Evolutionary conservation across 2,329 filamentous ascomycete species (phyloP), one percentile per base, ranked within the genome.

Genomic region (Cadophora gregata): DNA sequence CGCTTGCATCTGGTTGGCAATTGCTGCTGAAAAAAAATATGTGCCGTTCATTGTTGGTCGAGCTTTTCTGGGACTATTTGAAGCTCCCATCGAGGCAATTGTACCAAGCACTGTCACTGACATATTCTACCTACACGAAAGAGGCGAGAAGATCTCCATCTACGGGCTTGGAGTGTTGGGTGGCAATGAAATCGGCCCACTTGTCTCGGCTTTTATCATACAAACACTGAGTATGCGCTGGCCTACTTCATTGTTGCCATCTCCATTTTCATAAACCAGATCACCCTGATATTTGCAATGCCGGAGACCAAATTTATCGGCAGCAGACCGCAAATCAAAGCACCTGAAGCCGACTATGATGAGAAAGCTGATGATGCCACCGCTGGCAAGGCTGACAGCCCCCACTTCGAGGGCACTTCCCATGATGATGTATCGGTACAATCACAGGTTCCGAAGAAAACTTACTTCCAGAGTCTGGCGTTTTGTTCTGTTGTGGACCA

Each of bases 41-140:
- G 63, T 47, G 12, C 62, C 66, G 3, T 69, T 70, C 56, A 64
- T 70, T 51, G 27, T 68, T 6, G 69, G 67, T 25, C 58, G 69
- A 36, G 63, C 67, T 19, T 69, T 69, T 38, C 53, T 69, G 10
- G 69, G 69, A 16, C 61, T 70, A n/a, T 61, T 62, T 31, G 64
- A 66, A 3, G 69, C 64, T 29, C 84, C 86, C 8, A 81, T 84
- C 3, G 85, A 88, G 77, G 86, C 84, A 0, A 82, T 85, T 9
- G 84, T 86, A 74, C 85, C 85, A 0, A 80, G 82, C 36, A 81
- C 88, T 59, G 65, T 69, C 31, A 67, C 61, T 5, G 69, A 71
- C 38, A 67, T 69, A 8, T 69, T 67, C 38, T 71, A 42, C 31
- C 65, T 69, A 24, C 69, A 71, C 31, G 69, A 70, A 25, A n/a